Conservation (phyloP, 441 rosid genomes). For the Euphorbia schlechtendalii region DNA sequence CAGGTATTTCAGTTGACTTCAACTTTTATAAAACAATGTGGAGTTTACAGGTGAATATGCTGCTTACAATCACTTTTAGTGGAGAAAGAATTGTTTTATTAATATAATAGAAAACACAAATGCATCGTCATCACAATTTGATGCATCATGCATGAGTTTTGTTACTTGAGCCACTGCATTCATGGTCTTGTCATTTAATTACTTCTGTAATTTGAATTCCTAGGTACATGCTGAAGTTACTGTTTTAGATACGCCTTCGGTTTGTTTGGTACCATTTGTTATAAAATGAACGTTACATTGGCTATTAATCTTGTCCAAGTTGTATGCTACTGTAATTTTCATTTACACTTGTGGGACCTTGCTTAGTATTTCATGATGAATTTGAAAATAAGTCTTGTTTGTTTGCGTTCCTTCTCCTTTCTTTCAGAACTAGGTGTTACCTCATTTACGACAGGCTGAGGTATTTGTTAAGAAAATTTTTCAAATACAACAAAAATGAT, state of each 20-base stretch:
- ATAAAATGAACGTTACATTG: not conserved
- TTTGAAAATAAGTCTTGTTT: not conserved
- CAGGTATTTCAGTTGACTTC: constrained; percentile 88
- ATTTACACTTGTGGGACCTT: not conserved
- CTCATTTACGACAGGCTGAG: not conserved
- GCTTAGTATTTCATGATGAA: not conserved
- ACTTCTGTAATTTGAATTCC: not conserved
- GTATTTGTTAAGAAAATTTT: not conserved
- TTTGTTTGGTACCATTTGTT: not conserved
- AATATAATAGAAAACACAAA: too few relatives aligned
- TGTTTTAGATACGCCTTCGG: not conserved
- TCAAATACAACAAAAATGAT: not conserved
- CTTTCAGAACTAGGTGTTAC: not conserved
- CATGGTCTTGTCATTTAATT: not conserved
- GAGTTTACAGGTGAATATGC: constrained; percentile 82
- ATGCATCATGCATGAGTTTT: not conserved
- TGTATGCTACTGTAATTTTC: not conserved
- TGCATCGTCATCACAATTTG: not conserved
- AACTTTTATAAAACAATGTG: constrained; percentile 94
- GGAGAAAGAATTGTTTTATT: not conserved
- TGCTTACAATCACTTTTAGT: not conserved
- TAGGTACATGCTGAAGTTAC: not conserved
- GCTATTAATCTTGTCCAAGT: not conserved
- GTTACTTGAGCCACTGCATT: not conserved
- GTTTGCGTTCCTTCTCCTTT: not conserved